These are phyloP conservation scores for Cyclocybe cylindracea DNA, from an alignment of 768 basidiomycete genomes.

Conservation along the genomic window DNA sequence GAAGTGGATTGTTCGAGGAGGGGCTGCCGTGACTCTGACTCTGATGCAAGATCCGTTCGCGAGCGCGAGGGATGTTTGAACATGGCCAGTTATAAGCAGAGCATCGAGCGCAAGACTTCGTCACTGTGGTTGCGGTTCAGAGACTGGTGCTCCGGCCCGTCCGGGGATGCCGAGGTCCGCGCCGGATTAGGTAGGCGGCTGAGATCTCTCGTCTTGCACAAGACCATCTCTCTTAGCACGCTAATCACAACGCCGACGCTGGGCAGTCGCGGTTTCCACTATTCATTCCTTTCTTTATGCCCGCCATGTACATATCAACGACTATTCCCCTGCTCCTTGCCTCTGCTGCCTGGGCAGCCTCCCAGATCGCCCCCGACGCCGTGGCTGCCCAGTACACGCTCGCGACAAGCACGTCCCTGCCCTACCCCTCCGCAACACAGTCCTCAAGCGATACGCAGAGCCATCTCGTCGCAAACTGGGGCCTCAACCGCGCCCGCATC, in stretches of 20 bases:
- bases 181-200: conserved; percentile 5
- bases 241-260: conserved; percentile 14
- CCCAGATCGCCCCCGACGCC: conserved; percentile 31
- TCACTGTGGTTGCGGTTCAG: too few relatives aligned
- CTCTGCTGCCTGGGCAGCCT: conserved; percentile 22
- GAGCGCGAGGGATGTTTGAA: conserved; percentile 21
- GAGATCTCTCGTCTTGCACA: neutral
- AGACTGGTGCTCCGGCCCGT: too few relatives aligned
- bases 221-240: neutral
- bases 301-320: conserved; percentile 9
- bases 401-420: conserved; percentile 59
- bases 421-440: conserved; percentile 66
- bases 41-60: conserved; percentile 15
- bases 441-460: conserved; percentile 48
- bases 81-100: conserved; percentile 21
- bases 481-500: conserved; percentile 58
- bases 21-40: conserved; percentile 55
- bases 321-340: conserved; percentile 17
- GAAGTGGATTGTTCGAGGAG: conserved; percentile 48
- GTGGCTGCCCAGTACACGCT: conserved; percentile 56
- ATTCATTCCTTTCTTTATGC: neutral
- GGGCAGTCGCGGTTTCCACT: conserved; percentile 13
- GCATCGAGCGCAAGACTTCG: conserved; percentile 13
- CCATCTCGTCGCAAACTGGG: conserved; percentile 59
- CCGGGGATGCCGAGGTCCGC: conserved; percentile 2